Conservation (phyloP, 2,329 filamentous ascomycete genomes). For the Aspergillus glaucus region DNA sequence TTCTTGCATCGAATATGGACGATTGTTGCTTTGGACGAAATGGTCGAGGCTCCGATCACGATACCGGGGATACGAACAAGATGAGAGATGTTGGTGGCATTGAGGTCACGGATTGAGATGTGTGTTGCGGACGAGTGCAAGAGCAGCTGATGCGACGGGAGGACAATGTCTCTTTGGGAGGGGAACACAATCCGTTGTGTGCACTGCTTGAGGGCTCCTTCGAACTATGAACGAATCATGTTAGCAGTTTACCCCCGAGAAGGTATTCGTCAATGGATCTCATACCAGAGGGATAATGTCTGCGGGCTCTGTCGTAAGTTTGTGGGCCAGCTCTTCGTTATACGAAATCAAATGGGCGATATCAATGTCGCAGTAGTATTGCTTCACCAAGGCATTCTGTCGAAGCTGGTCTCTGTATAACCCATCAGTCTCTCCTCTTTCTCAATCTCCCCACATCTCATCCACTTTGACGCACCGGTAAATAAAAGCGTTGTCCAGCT, state of each 20-base stretch:
- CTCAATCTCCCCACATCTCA: neutral
- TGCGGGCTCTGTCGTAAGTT: slow-evolving; percentile 78
- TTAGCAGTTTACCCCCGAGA: neutral
- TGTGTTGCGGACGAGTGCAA: slow-evolving; percentile 87
- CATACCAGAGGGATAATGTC: slow-evolving; percentile 86
- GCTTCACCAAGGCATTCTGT: slow-evolving; percentile 89
- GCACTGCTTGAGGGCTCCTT: slow-evolving; percentile 80
- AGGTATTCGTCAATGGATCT: slow-evolving; percentile 1
- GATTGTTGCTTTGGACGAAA: slow-evolving; percentile 89
- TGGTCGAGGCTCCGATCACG: slow-evolving; percentile 91
- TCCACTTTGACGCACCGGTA: slow-evolving; percentile 61
- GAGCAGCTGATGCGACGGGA: slow-evolving; percentile 90
- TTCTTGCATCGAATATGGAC: slow-evolving; percentile 83
- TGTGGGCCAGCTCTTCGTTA: slow-evolving; percentile 89
- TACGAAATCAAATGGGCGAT: slow-evolving; percentile 93
- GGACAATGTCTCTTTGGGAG: slow-evolving; percentile 56
- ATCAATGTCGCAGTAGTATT: slow-evolving; percentile 94
- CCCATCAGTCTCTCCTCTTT: slow-evolving; percentile 2
- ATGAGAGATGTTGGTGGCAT: slow-evolving; percentile 84
- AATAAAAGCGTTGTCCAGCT: slow-evolving; percentile 88
- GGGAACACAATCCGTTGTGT: slow-evolving; percentile 92
- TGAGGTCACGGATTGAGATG: slow-evolving; percentile 88
- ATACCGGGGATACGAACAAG: slow-evolving; percentile 97
- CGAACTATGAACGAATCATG: slow-evolving; percentile 57
- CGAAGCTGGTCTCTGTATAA: slow-evolving; percentile 75